Evolutionary conservation across 306 rosid genomes (phyloP), one percentile per base, ranked within the genome.

Genomic region (Prunus mongolica): DNA sequence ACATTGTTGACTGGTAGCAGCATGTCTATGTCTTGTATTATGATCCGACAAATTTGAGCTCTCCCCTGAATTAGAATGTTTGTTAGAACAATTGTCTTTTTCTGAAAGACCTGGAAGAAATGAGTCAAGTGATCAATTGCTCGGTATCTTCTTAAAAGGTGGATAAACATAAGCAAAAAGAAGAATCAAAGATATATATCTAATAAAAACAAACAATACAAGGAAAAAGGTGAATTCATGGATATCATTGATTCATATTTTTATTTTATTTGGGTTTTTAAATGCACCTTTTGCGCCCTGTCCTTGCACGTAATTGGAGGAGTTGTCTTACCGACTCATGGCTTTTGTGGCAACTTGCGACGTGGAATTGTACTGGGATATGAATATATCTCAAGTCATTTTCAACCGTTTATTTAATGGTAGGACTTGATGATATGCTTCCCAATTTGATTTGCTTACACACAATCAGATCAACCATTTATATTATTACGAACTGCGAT

Each of bases 81-180:
- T 2, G 69, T 69, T 46, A 4, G 62, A 10, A 28, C 13, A 54
- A 32, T 76, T 77, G 67, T 78, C 54, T 27, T 49, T 13, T 5
- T 19, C 14, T 28, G 65, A 52, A 77, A 75, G 85, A 68, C 84
- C 70, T 41, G 83, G 28, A 45, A 13, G 44, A 14, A 44, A 79
- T 54, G 45, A 50, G 83, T 78, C 80, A 83, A 81, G 34, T 51
- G 27, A n/a, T 75, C 9, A 78, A n/a, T 76, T 86, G 68, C 82
- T 56, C 6, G 50, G 78, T 22, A 22, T 62, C 12, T 86, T 64
- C 77, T 57, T 4, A 4, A 0, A 11, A 46, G 60, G 28, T 60
- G 52, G 68, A 73, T 18, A 45, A 19, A 61, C 32, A 73, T 74
- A 46, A 60, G 30, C 69, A 61, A 73, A 30, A n/a, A 20, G 3